A percentile compares a stretch with the other conserved stretches of the same genome.
These are phyloP conservation scores for Adansonia gregorii DNA, from an alignment of 441 rosid species.

Conservation along the genomic window DNA sequence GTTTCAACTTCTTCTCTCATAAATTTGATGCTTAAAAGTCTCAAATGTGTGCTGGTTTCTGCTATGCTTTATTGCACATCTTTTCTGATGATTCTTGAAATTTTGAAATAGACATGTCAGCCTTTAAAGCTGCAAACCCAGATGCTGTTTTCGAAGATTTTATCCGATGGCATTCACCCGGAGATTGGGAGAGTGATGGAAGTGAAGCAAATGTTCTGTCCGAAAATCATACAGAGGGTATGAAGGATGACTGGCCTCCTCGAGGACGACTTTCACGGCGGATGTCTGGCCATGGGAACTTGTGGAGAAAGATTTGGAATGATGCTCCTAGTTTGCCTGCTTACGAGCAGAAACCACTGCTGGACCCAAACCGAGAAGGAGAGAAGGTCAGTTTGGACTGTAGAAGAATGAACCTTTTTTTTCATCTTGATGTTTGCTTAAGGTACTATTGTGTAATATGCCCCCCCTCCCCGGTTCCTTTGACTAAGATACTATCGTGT, in stretches of 20 bases:
- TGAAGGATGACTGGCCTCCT: slow-evolving; percentile 83
- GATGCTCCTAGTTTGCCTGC: slow-evolving; percentile 78
- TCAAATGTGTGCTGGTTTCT: not conserved
- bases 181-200: slow-evolving; percentile 82
- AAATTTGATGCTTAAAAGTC: slow-evolving; percentile 6
- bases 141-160: slow-evolving; percentile 94
- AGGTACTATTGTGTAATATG: not conserved
- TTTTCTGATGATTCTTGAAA: slow-evolving; percentile 19
- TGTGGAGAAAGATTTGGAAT: slow-evolving; percentile 91
- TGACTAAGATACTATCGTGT: not conserved
- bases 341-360: slow-evolving; percentile 85
- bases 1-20: slow-evolving; percentile 7
- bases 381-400: slow-evolving; percentile 67
- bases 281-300: slow-evolving; percentile 91
- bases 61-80: not conserved
- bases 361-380: slow-evolving; percentile 92
- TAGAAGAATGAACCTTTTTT: not conserved
- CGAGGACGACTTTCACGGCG: slow-evolving; percentile 80
- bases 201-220: slow-evolving; percentile 46
- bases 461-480: not conserved
- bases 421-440: slow-evolving; percentile 2
- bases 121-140: slow-evolving; percentile 99
- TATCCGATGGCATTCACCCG: slow-evolving; percentile 99
- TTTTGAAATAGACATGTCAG: slow-evolving; percentile 83
- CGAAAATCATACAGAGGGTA: slow-evolving; percentile 36